Evolutionary conservation across 192 early-diverging fungal genomes (phyloP).

Genomic region (Coemansia sp.): DNA sequence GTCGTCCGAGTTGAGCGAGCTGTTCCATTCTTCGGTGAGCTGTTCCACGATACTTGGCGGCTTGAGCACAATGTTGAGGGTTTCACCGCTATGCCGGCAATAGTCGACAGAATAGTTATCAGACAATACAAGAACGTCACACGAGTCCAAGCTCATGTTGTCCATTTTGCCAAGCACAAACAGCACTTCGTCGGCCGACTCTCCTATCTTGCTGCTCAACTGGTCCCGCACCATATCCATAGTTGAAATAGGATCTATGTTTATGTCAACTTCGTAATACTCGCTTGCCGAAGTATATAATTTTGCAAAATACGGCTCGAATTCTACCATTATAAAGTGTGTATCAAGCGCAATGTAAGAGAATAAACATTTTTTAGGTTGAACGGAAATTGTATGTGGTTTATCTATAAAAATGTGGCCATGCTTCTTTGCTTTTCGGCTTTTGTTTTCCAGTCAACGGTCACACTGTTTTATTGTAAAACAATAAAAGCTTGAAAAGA

Average conservation of each 20-base stretch:
- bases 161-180: not conserved
- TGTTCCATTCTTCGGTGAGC: not conserved
- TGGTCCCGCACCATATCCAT: not conserved
- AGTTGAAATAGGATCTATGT: not conserved
- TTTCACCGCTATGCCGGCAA: not conserved
- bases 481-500: not conserved
- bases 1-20: no score
- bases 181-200: not conserved
- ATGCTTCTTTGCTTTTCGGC: not conserved
- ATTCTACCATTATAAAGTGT: no score
- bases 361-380: no score
- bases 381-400: not conserved
- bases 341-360: no score
- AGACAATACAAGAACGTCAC: not conserved
- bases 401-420: not conserved
- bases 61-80: not conserved
- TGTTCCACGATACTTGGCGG: not conserved
- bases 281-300: no score
- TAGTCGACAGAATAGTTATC: not conserved
- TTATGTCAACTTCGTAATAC: no score
- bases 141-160: not conserved
- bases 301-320: no score
- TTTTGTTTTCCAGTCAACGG: not conserved
- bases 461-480: not conserved
- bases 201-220: not conserved